Conservation (phyloP, 345 rosid genomes). For the Aquilaria sinensis region DNA sequence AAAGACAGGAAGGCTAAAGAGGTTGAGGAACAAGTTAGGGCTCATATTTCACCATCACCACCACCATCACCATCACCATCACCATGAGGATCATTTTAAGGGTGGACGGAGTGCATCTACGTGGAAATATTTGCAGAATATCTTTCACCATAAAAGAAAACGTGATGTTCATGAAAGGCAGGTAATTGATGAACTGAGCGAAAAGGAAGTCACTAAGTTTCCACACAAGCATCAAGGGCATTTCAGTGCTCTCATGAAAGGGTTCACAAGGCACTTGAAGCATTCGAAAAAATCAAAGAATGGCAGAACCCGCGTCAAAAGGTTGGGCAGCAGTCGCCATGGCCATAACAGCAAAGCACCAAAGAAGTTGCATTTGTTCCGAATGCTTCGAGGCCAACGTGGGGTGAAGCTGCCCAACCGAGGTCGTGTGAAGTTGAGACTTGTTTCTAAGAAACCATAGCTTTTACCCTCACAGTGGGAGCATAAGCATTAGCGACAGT, state of each 20-base stretch:
- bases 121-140: slow-evolving; percentile 34
- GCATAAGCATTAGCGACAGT: neutral
- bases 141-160: slow-evolving; percentile 20
- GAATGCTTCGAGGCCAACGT: slow-evolving; percentile 25
- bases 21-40: slow-evolving; percentile 56
- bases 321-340: neutral
- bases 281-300: slow-evolving; percentile 35
- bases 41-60: slow-evolving; percentile 64
- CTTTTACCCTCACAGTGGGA: neutral
- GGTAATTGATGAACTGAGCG: slow-evolving; percentile 18
- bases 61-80: slow-evolving; percentile 50
- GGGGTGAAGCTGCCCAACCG: slow-evolving; percentile 31
- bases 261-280: slow-evolving; percentile 37
- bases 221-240: slow-evolving; percentile 30
- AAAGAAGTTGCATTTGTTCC: slow-evolving; percentile 38
- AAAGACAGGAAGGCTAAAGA: slow-evolving; percentile 35
- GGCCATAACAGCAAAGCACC: slow-evolving; percentile 8
- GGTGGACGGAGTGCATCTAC: slow-evolving; percentile 14
- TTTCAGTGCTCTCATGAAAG: slow-evolving; percentile 41
- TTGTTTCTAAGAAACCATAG: slow-evolving; percentile 15
- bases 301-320: slow-evolving; percentile 6
- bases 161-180: slow-evolving; percentile 13
- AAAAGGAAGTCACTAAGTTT: neutral
- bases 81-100: neutral
- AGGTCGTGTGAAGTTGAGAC: slow-evolving; percentile 31